phyloP scores from a whole-genome alignment of 164 flowering plant genomes.

The Vitis vinifera region ASM3070453v1 NC_081815.1:7527001-7527500 shows the following conservation, averaged over 20 bases:
- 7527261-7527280: constrained; percentile 66
- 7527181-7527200: background rate
- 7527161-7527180: background rate
- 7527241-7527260: too few species aligned
- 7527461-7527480: too few species aligned
- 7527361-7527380: constrained; percentile 53
- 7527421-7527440: background rate
- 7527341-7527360: constrained; percentile 62
- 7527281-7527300: constrained; percentile 76
- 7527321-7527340: constrained; percentile 18
- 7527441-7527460: background rate
- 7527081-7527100: background rate
- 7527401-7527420: background rate
- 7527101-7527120: background rate
- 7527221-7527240: background rate
- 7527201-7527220: background rate
- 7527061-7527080: too few species aligned
- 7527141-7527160: background rate
- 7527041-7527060: too few species aligned
- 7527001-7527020: too few species aligned
- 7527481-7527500: too few species aligned
- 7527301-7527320: constrained; percentile 12
- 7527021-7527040: too few species aligned
- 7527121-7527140: background rate
- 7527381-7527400: background rate